A percentile compares a stretch with the other conserved stretches of the same genome.
These are phyloP conservation scores for Epichloe bromicola DNA, from an alignment of 2,329 filamentous ascomycete species.

Conservation along the genomic window DNA sequence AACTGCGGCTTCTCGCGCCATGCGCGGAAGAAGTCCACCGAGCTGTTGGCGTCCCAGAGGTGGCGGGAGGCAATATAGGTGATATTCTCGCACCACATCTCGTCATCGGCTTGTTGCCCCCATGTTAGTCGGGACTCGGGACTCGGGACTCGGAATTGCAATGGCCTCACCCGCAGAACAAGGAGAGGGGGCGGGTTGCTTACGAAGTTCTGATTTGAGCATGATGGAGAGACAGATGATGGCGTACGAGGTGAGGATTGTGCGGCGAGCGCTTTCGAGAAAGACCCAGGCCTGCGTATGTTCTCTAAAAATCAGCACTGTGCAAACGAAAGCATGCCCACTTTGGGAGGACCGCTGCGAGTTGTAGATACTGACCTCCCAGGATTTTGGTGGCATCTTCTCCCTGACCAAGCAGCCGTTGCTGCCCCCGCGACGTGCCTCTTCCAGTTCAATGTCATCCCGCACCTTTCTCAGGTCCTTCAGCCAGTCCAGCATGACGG, in stretches of 20 bases:
- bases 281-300: conserved; percentile 26
- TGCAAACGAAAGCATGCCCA: neutral
- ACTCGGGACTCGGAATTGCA: too few species aligned
- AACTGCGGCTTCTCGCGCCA: conserved; percentile 31
- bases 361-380: conserved; percentile 23
- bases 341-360: too few species aligned
- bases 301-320: neutral
- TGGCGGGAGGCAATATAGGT: conserved; percentile 27
- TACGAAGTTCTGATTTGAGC: conserved; percentile 20
- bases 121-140: neutral
- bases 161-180: neutral
- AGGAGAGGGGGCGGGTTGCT: neutral
- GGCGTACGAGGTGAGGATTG: conserved; percentile 19
- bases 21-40: conserved; percentile 28
- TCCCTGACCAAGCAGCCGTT: conserved; percentile 9
- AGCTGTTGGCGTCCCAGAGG: conserved; percentile 29
- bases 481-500: conserved; percentile 24
- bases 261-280: conserved; percentile 28
- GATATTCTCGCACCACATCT: conserved; percentile 6
- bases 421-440: conserved; percentile 10
- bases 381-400: conserved; percentile 24
- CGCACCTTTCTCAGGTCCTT: conserved; percentile 20
- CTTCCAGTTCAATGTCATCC: conserved; percentile 20
- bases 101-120: conserved; percentile 3
- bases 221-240: conserved; percentile 22